Evolutionary conservation across 169 alveolate species (phyloP), one percentile per base, ranked within the genome.

Genomic region (Plasmodium gonderi): DNA sequence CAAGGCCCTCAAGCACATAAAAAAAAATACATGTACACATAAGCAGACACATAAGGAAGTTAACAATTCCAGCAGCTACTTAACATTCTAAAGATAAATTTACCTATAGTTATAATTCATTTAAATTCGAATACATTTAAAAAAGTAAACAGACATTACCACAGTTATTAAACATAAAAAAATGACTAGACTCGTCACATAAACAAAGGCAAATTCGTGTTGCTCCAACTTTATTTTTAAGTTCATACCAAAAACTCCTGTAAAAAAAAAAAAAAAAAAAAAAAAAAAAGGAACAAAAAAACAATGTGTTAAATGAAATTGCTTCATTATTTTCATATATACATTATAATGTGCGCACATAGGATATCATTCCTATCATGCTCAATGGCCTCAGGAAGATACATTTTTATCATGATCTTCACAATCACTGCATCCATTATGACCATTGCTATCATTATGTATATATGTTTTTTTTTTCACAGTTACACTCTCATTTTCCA

Each of bases 231-330:
- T 83, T 94, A 92, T 95, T 75, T 87, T 89, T 38, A 96, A 94
- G 85, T 96, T 96, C 97, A 96, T 96, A 49, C 97, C 97, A 79
- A 95, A 96, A 40, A 96, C 93, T 20, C 97, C 97, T 90, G 80
- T 38, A 90, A 64, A 51, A 60, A n/a, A 47, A 89, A 89, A 47
- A 36, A 20, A 68, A 12, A 36, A 76, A 68, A 38, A 36, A 75
- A 75, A 82, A 29, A 29, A 51, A 77, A 47, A 36, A 20, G 31
- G 3, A 36, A 76, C 20, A 38, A 36, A 75, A 75, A 82, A 29
- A 29, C 12, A 77, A 5, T 9, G 72, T 4, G 7, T 23, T 14
- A 60, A 60, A 60, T 60, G 72, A 20, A 36, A 60, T 60, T 23
- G 8, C 72, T 60, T 36, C 8, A 14, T 69, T 42, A 33, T 31